Percentiles rank a stretch among this genome's conserved stretches.
Evolutionary conservation across 306 rosid species (phyloP).

Genomic region (Citrullus mucosospermus): DNA sequence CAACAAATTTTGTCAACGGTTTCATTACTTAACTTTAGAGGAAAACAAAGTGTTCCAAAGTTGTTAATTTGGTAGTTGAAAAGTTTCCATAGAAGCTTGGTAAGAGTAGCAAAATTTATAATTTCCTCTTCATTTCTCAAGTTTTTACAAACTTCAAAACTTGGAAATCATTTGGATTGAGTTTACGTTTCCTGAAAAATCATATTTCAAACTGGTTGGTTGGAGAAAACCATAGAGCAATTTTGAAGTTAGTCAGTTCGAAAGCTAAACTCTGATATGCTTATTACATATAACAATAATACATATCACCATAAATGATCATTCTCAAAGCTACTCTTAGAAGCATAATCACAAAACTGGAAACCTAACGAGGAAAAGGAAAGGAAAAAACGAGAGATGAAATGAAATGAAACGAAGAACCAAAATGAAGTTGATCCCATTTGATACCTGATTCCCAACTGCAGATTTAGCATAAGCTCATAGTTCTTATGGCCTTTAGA

Average conservation of each 20-base stretch:
- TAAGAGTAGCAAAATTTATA: not conserved
- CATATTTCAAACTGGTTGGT: not conserved
- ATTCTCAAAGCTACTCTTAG: not conserved
- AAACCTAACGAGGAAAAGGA: too few relatives aligned
- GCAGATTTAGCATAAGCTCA: conserved; percentile 96
- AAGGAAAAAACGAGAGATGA: not conserved
- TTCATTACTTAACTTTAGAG: not conserved
- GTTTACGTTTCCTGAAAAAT: not conserved
- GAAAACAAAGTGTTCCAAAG: not conserved
- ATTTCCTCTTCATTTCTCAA: not conserved
- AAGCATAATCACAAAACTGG: not conserved
- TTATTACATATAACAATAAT: not conserved
- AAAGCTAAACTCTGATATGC: not conserved
- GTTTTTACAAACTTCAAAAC: not conserved
- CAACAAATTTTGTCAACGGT: not conserved
- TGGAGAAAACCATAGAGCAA: not conserved
- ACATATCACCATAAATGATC: not conserved
- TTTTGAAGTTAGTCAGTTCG: not conserved
- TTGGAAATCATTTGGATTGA: not conserved
- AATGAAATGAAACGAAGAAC: conserved; percentile 8
- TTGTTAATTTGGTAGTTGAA: not conserved
- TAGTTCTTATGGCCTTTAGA: conserved; percentile 85
- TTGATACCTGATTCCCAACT: conserved; percentile 88
- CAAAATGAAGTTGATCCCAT: not conserved
- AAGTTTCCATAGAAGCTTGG: not conserved